Percentiles rank a stretch among this genome's conserved stretches.
These are phyloP conservation scores for Eimeria praecox DNA, from an alignment of 169 alveolate species.

Conservation along the genomic window DNA sequence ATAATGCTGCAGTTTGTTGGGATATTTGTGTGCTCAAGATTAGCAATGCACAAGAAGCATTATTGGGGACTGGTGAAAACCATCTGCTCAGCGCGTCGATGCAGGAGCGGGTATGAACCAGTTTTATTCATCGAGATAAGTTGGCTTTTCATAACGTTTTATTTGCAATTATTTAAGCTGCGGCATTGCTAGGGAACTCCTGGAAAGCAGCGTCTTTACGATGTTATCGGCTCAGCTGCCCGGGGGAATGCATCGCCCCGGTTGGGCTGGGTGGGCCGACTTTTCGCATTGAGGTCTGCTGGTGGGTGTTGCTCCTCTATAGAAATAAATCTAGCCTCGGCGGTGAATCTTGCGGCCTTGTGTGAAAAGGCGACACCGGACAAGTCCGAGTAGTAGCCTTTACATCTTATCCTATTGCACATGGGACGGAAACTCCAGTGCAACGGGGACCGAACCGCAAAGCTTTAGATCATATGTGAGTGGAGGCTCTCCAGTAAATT, in stretches of 20 bases:
- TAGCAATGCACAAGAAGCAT: background rate
- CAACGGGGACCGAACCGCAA: too few species aligned
- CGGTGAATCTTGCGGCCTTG: too few species aligned
- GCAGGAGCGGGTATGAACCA: background rate
- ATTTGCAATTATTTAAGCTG: background rate
- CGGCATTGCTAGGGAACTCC: background rate
- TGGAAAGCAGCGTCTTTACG: too few species aligned
- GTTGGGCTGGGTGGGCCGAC: background rate
- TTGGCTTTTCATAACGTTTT: background rate
- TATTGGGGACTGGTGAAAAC: background rate
- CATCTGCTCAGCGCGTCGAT: background rate
- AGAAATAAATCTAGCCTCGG: too few species aligned
- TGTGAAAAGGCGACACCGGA: too few species aligned
- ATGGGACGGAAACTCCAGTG: too few species aligned
- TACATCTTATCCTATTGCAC: too few species aligned
- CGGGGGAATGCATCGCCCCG: background rate
- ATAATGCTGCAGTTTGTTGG: background rate
- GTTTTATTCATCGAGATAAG: background rate
- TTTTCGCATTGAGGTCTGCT: too few species aligned
- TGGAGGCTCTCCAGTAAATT: too few species aligned
- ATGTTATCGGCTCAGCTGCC: background rate
- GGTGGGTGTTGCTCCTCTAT: too few species aligned
- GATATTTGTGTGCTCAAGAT: background rate
- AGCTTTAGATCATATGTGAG: too few species aligned
- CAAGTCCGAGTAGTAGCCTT: too few species aligned